Evolutionary conservation across 2,329 filamentous ascomycete species (phyloP), one percentile per base, ranked within the genome.

Genomic region (Bipolaris cookei): DNA sequence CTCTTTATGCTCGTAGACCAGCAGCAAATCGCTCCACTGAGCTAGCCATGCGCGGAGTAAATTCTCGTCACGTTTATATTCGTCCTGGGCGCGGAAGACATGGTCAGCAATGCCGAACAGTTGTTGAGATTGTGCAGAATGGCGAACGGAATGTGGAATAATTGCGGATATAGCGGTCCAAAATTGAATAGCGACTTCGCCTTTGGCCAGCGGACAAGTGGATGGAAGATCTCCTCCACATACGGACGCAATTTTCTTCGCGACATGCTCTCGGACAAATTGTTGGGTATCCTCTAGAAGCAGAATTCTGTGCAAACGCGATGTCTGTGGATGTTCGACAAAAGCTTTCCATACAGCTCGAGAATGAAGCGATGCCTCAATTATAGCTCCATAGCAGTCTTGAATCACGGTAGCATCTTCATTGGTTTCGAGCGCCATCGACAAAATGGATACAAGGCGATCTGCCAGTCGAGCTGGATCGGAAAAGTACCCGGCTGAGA

Each of bases 281-380:
- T 64, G 58, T 21, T 65, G 56, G 6, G 48, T 11, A 46, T 74
- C 66, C 7, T 54, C 61, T 14, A 77, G 59, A 6, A 78, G 63
- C 10, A 78, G 63, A 4, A n/a, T 49, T 42, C 63, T 57, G 37
- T 77, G 76, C n/a, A 78, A 52, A 6, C 61, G 54, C 6, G 61
- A 34, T 20, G 67, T 43, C 23, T 70, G 64, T 5, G 60, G 16
- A 35, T 70, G 65, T 18, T 49, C 45, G 34, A 64, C 65, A 46
- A 78, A 77, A 7, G 69, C 64, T 13, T 71, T 57, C 75, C 76
- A 78, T 4, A 77, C 58, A 5, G 41, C 59, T 32, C 63, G 62
- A 21, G 69, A 77, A 54, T 76, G 74, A 14, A 77, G 58, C 5
- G 71, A 76, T 34, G 73, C 72, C 56, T 78, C 75, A 1, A 78